Base-by-base conservation (phyloP, 179 eudicot species). In the Patellifolia procumbens region DNA sequence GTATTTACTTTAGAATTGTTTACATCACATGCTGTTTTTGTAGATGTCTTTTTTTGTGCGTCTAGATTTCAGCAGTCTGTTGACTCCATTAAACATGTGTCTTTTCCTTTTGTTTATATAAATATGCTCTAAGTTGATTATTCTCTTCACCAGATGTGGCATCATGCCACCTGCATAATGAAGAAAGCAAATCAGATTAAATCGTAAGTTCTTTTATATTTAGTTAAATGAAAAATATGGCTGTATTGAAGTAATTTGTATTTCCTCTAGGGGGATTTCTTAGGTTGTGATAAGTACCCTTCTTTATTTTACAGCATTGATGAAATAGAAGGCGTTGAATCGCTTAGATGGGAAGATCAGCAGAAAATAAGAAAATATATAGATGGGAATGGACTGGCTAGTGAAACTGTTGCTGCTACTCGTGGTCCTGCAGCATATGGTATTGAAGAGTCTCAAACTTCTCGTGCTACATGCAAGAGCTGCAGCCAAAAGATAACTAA, bases 321-420 rank as follows among this genome's bases (percentile, higher is more conserved):
- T 55, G 97, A 94, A 81, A 87, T 96, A 70, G 99, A 90, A 81
- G 98, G 92, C 73, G 68, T 89, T 74, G 95, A 94, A 59, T 76
- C 83, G 37, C 91, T 96, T 75, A 89, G 99, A 75, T 94, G 99
- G 97, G 97, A 96, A 82, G 99, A 96, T 86, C 99, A 96, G 74
- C 88, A 92, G 75, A 91, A 82, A 83, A 85, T 96, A 73, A 89
- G 95, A 81, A 85, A 88, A 65, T 89, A 91, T 66, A 62, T 90
- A 35, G 97, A 89, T 49, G 88, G 86, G 34, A 75, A 81, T 81
- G 92, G 84, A 73, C 42, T 16, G 51, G 62, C 86, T 75, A 76
- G 70, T 69, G 80, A 75, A 55, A 19, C 82, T 49, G 22, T 79
- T 70, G 55, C 88, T 53, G 67, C 82, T 56, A 26, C 79, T 34